phyloP scores from a whole-genome alignment of 2,329 filamentous ascomycete genomes.

The Nannizziopsis barbatae region DNA sequence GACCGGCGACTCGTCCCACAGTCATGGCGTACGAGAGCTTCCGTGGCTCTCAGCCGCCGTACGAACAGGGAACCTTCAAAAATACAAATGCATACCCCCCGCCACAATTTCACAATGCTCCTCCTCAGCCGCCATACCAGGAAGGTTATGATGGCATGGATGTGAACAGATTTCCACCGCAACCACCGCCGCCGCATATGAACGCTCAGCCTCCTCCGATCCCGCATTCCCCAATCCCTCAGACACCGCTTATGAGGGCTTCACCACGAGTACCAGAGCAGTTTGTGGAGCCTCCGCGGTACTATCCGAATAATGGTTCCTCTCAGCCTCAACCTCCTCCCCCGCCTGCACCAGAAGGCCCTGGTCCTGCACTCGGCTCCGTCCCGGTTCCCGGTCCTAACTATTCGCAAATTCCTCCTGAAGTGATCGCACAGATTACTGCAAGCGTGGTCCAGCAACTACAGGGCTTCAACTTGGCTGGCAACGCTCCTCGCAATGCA shows the following conservation, averaged over 20 bases:
- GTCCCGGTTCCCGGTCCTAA: too few relatives aligned
- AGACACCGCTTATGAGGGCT: background rate
- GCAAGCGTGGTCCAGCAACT: conserved; percentile 38
- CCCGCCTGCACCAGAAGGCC: background rate
- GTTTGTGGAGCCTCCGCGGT: conserved; percentile 5
- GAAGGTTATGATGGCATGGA: conserved; percentile 6
- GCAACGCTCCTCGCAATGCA: conserved; percentile 26
- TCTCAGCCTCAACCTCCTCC: too few relatives aligned
- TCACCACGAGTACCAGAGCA: background rate
- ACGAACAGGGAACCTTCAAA: conserved; percentile 19
- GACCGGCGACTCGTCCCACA: background rate
- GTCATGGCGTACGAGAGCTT: conserved; percentile 37
- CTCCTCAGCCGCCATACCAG: conserved; percentile 19
- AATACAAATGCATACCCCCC: conserved; percentile 12
- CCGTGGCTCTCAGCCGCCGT: conserved; percentile 23
- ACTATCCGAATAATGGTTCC: conserved; percentile 5
- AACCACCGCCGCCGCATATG: conserved; percentile 1
- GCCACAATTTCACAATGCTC: conserved; percentile 21
- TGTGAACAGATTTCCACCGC: background rate
- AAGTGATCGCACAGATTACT: conserved; percentile 32
- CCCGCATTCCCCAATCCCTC: conserved; percentile 2
- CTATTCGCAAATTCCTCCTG: conserved; percentile 3
- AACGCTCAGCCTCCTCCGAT: background rate
- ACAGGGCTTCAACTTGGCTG: conserved; percentile 36
- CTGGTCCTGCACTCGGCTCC: background rate